phyloP scores from a whole-genome alignment of 2,329 filamentous ascomycete species.

The Alternaria sp. region DNA sequence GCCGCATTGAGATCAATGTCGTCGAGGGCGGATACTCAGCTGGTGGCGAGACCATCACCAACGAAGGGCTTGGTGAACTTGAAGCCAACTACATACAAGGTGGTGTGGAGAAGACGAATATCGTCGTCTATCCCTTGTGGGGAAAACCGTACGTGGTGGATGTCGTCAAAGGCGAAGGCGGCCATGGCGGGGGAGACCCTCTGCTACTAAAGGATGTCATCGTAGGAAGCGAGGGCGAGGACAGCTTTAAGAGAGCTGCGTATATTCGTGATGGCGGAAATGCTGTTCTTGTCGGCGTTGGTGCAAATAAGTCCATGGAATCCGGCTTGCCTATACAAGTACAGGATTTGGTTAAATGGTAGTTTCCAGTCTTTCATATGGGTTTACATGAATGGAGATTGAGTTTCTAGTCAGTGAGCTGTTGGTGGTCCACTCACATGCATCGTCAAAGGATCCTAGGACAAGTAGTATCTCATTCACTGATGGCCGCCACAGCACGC shows the following conservation, averaged over 20 bases:
- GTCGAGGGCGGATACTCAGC: slow-evolving; percentile 68
- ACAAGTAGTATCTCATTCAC: neutral
- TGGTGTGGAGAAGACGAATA: slow-evolving; percentile 9
- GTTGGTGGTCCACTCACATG: neutral
- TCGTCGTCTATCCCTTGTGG: slow-evolving; percentile 62
- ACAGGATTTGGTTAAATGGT: slow-evolving; percentile 54
- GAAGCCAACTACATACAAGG: slow-evolving; percentile 10
- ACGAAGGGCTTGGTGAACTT: slow-evolving; percentile 8
- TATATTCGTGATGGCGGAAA: slow-evolving; percentile 65
- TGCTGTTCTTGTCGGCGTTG: slow-evolving; percentile 67
- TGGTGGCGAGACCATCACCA: slow-evolving; percentile 54
- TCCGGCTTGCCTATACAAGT: slow-evolving; percentile 66
- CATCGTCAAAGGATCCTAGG: neutral
- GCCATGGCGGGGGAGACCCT: slow-evolving; percentile 68
- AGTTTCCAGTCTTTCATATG: neutral
- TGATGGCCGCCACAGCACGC: neutral
- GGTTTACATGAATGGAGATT: neutral
- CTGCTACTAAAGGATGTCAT: slow-evolving; percentile 66
- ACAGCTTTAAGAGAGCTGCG: slow-evolving; percentile 63
- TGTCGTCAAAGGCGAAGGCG: slow-evolving; percentile 61
- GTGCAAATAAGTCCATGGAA: slow-evolving; percentile 65
- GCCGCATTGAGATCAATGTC: slow-evolving; percentile 67
- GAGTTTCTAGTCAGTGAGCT: neutral
- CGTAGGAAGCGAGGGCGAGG: slow-evolving; percentile 56
- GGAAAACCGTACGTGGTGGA: slow-evolving; percentile 65